phyloP scores from a whole-genome alignment of 2,329 filamentous ascomycete species.

The Cladosporium phlei region DNA sequence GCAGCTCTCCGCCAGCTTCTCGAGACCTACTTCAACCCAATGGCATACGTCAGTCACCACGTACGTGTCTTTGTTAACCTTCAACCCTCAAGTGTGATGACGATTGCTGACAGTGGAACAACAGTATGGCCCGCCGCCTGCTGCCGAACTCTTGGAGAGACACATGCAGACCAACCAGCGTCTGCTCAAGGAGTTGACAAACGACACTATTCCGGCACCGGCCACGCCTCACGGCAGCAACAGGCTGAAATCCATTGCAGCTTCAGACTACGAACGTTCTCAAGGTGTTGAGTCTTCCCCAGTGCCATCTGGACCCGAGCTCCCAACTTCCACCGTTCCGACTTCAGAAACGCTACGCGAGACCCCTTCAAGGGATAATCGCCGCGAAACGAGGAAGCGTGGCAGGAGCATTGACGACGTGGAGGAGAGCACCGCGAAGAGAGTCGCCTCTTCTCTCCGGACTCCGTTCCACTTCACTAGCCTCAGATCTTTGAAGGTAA shows the following conservation, averaged over 20 bases:
- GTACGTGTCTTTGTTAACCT: too few relatives aligned
- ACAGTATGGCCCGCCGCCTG: conserved; percentile 42
- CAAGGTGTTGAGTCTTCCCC: too few relatives aligned
- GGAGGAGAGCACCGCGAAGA: not conserved
- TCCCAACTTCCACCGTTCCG: too few relatives aligned
- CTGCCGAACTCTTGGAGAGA: conserved; percentile 30
- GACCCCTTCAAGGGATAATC: not conserved
- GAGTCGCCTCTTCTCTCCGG: not conserved
- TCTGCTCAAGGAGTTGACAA: not conserved
- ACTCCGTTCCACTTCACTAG: not conserved
- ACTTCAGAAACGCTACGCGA: not conserved
- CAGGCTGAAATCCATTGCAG: not conserved
- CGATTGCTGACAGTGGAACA: not conserved
- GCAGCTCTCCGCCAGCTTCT: conserved; percentile 23
- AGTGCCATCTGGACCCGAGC: not conserved
- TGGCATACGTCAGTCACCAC: conserved; percentile 17
- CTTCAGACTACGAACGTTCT: not conserved
- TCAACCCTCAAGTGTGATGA: not conserved
- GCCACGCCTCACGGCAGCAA: not conserved
- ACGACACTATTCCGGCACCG: not conserved
- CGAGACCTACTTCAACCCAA: conserved; percentile 25
- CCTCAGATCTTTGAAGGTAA: not conserved
- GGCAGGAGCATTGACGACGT: not conserved
- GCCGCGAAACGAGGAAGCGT: conserved; percentile 1
- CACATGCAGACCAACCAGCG: not conserved